These are phyloP conservation scores for Taiozyma sp. DNA, from an alignment of 1,139 yeast species.

Conservation along the genomic window DNA sequence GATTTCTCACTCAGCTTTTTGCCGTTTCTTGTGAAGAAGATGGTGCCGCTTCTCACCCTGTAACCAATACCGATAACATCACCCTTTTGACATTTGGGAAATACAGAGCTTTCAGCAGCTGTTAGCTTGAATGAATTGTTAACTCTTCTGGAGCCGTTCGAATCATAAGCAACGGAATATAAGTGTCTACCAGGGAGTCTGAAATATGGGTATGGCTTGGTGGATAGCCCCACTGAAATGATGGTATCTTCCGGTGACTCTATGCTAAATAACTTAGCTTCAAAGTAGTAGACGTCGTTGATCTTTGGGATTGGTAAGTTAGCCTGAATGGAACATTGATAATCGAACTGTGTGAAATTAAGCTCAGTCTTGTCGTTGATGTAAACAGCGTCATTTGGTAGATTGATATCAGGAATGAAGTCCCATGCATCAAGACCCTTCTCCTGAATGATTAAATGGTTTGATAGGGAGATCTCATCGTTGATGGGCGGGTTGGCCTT, in stretches of 20 bases:
- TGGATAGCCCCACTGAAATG: slow-evolving; percentile 73
- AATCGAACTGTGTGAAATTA: slow-evolving; percentile 61
- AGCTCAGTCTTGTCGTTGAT: slow-evolving; percentile 76
- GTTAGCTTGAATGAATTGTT: slow-evolving; percentile 74
- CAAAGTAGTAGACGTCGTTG: slow-evolving; percentile 90
- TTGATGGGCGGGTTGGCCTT: slow-evolving; percentile 47
- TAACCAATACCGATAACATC: slow-evolving; percentile 94
- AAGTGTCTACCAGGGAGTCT: slow-evolving; percentile 73
- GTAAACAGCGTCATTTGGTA: slow-evolving; percentile 53
- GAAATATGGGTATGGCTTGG: slow-evolving; percentile 88
- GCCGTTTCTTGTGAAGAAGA: slow-evolving; percentile 90
- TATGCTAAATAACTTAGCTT: slow-evolving; percentile 61
- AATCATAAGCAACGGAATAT: slow-evolving; percentile 82
- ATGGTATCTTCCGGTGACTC: slow-evolving; percentile 50
- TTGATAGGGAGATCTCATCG: slow-evolving; percentile 41
- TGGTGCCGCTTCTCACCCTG: slow-evolving; percentile 71
- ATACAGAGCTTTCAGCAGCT: slow-evolving; percentile 40
- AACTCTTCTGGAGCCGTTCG: slow-evolving; percentile 74
- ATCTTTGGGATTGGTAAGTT: slow-evolving; percentile 83
- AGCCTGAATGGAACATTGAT: slow-evolving; percentile 76
- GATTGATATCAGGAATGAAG: slow-evolving; percentile 66
- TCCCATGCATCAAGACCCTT: slow-evolving; percentile 95
- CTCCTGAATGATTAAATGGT: slow-evolving; percentile 60
- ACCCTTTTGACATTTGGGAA: slow-evolving; percentile 76
- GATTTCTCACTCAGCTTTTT: slow-evolving; percentile 67